A percentile compares a stretch with the other conserved stretches of the same genome.
Conservation (phyloP, 176 grass and related monocot genomes). For the Paspalum notatum region DNA sequence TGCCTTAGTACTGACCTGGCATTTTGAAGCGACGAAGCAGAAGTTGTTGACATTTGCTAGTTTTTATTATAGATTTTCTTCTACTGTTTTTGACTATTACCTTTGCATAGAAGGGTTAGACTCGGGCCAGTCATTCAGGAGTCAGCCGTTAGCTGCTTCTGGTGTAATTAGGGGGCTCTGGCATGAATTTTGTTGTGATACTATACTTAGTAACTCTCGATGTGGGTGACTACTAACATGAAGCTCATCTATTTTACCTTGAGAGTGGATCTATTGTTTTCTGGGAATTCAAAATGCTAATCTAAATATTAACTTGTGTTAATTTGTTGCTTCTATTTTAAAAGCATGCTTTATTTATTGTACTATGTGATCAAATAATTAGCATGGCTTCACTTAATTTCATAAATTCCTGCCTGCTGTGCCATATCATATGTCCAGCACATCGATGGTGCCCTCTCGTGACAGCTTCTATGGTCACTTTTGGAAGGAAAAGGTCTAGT, state of each 20-base stretch:
- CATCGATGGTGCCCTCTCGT: background rate
- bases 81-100: background rate
- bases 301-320: background rate
- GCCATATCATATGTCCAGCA: background rate
- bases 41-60: conserved; percentile 4
- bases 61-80: background rate
- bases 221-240: conserved; percentile 13
- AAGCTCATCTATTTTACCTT: conserved; percentile 24
- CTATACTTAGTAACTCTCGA: conserved; percentile 34
- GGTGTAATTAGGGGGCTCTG: conserved; percentile 32
- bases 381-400: background rate
- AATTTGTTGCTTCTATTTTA: conserved; percentile 9
- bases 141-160: conserved; percentile 28
- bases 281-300: conserved; percentile 8
- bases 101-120: conserved; percentile 33
- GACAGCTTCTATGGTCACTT: background rate
- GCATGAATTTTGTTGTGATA: conserved; percentile 37
- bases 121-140: conserved; percentile 35
- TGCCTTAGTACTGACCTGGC: conserved; percentile 31
- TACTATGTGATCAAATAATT: background rate
- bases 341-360: background rate
- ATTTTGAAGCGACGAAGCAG: conserved; percentile 44
- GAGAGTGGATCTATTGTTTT: background rate
- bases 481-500: background rate
- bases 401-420: background rate